Conservation (phyloP, 73 alveolate genomes). For the Blepharisma japonicum region DNA sequence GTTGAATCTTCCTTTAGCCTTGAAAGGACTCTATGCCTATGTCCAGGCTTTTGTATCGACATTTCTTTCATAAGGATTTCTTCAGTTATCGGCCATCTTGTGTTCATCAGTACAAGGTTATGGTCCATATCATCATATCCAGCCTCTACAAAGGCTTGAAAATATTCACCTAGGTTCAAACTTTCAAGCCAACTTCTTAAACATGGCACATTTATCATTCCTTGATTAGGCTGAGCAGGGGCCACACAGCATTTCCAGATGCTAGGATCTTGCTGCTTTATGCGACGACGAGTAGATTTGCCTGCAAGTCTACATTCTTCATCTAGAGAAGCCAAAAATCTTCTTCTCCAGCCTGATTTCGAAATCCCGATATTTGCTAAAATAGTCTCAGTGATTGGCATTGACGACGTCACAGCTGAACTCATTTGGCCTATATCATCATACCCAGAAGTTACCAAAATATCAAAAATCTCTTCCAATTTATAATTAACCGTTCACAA, state of each 20-base stretch:
- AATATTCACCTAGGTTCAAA: not conserved
- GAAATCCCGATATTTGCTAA: not conserved
- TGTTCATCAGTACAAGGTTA: not conserved
- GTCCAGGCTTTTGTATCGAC: not conserved
- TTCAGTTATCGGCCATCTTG: slow-evolving; percentile 6
- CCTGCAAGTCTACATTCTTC: not conserved
- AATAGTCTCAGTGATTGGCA: not conserved
- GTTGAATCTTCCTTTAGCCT: no score
- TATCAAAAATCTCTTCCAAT: not conserved
- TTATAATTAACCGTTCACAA: not conserved
- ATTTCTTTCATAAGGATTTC: not conserved
- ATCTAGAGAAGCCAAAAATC: not conserved
- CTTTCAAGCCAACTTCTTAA: not conserved
- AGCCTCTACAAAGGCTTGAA: not conserved
- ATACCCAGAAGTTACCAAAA: not conserved
- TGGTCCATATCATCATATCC: slow-evolving; percentile 10
- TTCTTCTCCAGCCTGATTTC: slow-evolving; percentile 2
- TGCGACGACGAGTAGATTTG: not conserved
- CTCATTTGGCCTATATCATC: slow-evolving; percentile 20
- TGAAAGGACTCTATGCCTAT: not conserved
- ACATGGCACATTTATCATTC: not conserved
- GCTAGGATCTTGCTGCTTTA: not conserved
- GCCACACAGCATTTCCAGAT: not conserved
- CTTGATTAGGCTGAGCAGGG: not conserved
- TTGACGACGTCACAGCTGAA: not conserved